Percentiles rank a stretch among this genome's conserved stretches.
phyloP scores from a whole-genome alignment of 116 monocot genomes.

The Posidonia oceanica region DNA sequence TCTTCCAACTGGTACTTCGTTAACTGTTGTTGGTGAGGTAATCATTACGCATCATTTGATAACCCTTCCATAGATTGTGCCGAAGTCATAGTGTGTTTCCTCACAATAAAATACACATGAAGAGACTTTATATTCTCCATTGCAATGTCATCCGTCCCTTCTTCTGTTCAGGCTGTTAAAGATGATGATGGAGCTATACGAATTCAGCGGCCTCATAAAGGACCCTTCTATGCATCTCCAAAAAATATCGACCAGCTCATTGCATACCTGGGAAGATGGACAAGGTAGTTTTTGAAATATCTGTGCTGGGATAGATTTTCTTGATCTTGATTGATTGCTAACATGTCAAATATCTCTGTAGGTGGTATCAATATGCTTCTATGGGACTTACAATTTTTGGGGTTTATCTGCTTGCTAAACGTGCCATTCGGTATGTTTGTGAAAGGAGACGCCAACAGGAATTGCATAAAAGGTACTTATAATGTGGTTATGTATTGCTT shows the following conservation, averaged over 20 bases:
- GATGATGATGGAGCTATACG: constrained; percentile 86
- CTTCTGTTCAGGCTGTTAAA: constrained; percentile 63
- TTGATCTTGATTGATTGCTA: not conserved
- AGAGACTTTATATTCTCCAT: not conserved
- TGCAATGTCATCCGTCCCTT: not conserved
- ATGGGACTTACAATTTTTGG: constrained; percentile 71
- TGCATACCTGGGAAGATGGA: constrained; percentile 80
- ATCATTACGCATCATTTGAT: constrained; percentile 2
- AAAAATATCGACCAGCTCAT: constrained; percentile 84
- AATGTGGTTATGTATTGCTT: not conserved
- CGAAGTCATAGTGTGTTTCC: not conserved
- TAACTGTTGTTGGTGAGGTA: constrained; percentile 99
- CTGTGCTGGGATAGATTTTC: not conserved
- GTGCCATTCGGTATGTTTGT: constrained; percentile 50
- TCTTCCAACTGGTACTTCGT: constrained; percentile 83
- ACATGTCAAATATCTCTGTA: constrained; percentile 7
- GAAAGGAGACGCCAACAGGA: constrained; percentile 59
- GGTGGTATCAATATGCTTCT: constrained; percentile 76
- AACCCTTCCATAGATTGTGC: not conserved
- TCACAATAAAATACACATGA: not conserved
- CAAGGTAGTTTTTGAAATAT: constrained; percentile 34
- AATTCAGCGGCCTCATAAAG: constrained; percentile 86
- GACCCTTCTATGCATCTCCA: constrained; percentile 81
- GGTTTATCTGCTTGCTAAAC: constrained; percentile 66
- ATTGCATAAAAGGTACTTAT: constrained; percentile 58